Evolutionary conservation across 2,329 filamentous ascomycete species (phyloP), one percentile per base, ranked within the genome.

Genomic region (Pyrenochaeta sp.): DNA sequence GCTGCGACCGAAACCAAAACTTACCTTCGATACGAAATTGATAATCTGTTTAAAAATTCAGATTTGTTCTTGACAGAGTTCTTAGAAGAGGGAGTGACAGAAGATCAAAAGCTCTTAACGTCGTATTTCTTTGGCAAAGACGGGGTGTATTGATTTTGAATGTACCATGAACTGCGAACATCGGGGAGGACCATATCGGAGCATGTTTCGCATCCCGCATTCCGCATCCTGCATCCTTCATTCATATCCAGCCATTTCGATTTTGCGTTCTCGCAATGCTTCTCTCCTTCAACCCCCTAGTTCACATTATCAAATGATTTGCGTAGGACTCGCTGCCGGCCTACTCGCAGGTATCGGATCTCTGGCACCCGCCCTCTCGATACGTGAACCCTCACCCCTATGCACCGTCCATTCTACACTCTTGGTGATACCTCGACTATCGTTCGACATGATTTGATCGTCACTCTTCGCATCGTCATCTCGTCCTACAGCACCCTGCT

Each of bases 341-440:
- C 50, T 49, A n/a, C 37, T 42, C 10, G 12, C 29, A 4, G 36
- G 30, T 40, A 32, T 51, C 43, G 27, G 32, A 46, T 40, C 37
- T 17, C 15, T 40, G 12, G 45, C 17, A 11, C 36, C 35, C 17
- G 52, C 31, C 14, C 17, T 55, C 6, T 36, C 47, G 27, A 47
- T 42, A 17, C 29, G 30, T 20, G 40, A 30, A 12, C 48, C 50
- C 10, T 54, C 48, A 11, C 45, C 35, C 7, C 50, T 37, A 33
- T 49, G 29, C 7, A 66, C 53, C 3, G 47, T 60, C 64, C 63
- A 64, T 23, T 66, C 59, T 14, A 68, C 63, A 12, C 55, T 68
- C 49, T 66, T 66, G 6, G 56, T 42, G 32, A 68, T 68, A 3
- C 63, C 62, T 4, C 48, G 42, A 14, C 37, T 39, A 11, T 35